phyloP scores from a whole-genome alignment of 768 basidiomycete species.

The Lentinula sp. region DNA sequence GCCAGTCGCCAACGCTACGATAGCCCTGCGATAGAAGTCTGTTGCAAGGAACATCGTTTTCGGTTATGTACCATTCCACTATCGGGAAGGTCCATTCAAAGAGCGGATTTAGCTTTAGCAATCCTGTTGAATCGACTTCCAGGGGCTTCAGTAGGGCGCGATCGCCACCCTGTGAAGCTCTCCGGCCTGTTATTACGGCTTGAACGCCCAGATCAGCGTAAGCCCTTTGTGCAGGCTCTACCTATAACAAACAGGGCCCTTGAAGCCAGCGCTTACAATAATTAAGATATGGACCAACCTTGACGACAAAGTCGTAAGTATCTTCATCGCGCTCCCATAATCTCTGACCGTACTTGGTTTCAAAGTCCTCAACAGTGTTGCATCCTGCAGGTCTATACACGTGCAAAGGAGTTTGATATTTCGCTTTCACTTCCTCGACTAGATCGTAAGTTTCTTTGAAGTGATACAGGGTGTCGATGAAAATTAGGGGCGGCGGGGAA shows the following conservation, averaged over 20 bases:
- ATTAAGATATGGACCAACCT: slow-evolving; percentile 41
- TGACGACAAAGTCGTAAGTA: slow-evolving; percentile 87
- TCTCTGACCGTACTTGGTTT: slow-evolving; percentile 67
- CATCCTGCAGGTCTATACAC: slow-evolving; percentile 78
- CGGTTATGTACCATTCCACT: slow-evolving; percentile 80
- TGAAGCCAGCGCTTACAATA: background rate
- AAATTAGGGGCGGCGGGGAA: slow-evolving; percentile 78
- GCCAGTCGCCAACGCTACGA: slow-evolving; percentile 96
- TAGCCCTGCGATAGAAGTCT: slow-evolving; percentile 86
- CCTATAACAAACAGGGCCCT: slow-evolving; percentile 35
- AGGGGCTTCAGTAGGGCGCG: slow-evolving; percentile 77
- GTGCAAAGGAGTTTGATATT: slow-evolving; percentile 68
- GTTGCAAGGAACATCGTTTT: slow-evolving; percentile 84
- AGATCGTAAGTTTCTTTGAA: slow-evolving; percentile 91
- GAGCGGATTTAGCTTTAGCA: slow-evolving; percentile 93
- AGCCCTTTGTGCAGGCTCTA: slow-evolving; percentile 87
- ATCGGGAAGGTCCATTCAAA: slow-evolving; percentile 81
- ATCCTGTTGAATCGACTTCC: slow-evolving; percentile 84
- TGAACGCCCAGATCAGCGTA: slow-evolving; percentile 75
- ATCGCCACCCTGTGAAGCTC: slow-evolving; percentile 91
- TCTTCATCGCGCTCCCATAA: slow-evolving; percentile 88
- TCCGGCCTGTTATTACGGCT: slow-evolving; percentile 91
- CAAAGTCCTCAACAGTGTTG: slow-evolving; percentile 65
- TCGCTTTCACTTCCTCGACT: slow-evolving; percentile 70
- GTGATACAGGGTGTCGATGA: slow-evolving; percentile 95